Evolutionary conservation across 371 early-diverging fungal species (phyloP), one percentile per base, ranked within the genome.

Genomic region (Quaeritorhiza haematococci): DNA sequence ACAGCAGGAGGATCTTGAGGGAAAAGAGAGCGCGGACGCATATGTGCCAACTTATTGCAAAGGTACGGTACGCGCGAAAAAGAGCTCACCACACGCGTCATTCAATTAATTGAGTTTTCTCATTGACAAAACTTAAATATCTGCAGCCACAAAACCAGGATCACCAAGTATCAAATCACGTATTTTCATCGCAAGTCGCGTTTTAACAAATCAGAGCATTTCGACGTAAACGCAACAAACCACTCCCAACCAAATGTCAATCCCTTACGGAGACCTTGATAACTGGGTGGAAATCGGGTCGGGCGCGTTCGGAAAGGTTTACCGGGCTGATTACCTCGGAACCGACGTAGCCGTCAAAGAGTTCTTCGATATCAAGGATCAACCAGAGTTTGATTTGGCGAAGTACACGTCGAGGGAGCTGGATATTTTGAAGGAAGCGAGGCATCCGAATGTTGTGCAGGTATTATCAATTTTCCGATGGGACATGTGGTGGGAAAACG

Each of bases 331-430:
- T 3, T 64, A 60, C 45, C 66, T 74, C 61, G 83, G 81, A 3
- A 82, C 83, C 2, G 80, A 80, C n/a, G 83, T 82, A 3, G 83
- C 83, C 10, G 74, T 82, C 34, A 82, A 82, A 60, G 73, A 74
- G 51, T 80, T 78, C 49, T 62, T 74, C n/a, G 73, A 74, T 52
- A 61, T 70, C 23, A 24, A 56, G 19, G 53, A 62, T 27, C 59
- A 64, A 32, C 67, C 70, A 13, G 70, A 63, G 4, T 78, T 76
- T 65, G 78, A 82, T 49, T 28, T 74, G 45, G 63, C 74, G 57
- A 82, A 79, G 52, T 79, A 79, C 56, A 74, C 78, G 33, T 73
- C 73, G 44, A 68, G 83, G 3, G 83, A 82, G 47, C 70, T 77
- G 21, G 73, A 73, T 6, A 80, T 82, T 42, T 63, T 80, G 26